phyloP scores from a whole-genome alignment of 1,139 yeast species.

The Protomyces pachydermus region DNA sequence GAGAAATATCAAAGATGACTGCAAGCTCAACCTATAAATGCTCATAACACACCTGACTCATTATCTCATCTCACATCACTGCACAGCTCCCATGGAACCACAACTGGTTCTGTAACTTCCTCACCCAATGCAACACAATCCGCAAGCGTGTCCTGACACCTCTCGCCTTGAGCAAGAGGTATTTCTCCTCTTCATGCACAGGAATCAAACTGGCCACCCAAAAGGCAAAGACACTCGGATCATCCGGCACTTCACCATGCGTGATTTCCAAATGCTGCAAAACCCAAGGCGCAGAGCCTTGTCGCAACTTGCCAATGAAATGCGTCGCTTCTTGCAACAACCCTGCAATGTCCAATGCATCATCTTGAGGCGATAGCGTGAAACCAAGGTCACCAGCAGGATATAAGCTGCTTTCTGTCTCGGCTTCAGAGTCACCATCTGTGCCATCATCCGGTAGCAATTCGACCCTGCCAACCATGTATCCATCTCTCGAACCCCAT shows the following conservation, averaged over 20 bases:
- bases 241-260: slow-evolving; percentile 20
- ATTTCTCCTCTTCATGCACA: slow-evolving; percentile 24
- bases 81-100: slow-evolving; percentile 24
- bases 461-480: slow-evolving; percentile 20
- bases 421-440: slow-evolving; percentile 15
- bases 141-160: slow-evolving; percentile 16
- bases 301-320: slow-evolving; percentile 13
- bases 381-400: slow-evolving; percentile 14
- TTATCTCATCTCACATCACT: slow-evolving; percentile 4
- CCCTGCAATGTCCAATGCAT: neutral
- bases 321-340: slow-evolving; percentile 10
- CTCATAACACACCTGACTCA: too few species aligned
- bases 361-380: slow-evolving; percentile 7
- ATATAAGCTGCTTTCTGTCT: slow-evolving; percentile 7
- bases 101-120: slow-evolving; percentile 20
- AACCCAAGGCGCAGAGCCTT: slow-evolving; percentile 20
- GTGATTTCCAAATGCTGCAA: slow-evolving; percentile 17
- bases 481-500: slow-evolving; percentile 25
- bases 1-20: too few species aligned
- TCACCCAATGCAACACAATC: slow-evolving; percentile 23
- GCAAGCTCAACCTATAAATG: too few species aligned
- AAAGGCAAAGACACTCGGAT: slow-evolving; percentile 19
- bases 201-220: slow-evolving; percentile 28
- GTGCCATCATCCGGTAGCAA: slow-evolving; percentile 22
- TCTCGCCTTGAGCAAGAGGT: slow-evolving; percentile 14